Percentiles rank a stretch among this genome's conserved stretches.
Evolutionary conservation across 2,329 filamentous ascomycete genomes (phyloP).

Genomic region (Cladosporium oxysporum): DNA sequence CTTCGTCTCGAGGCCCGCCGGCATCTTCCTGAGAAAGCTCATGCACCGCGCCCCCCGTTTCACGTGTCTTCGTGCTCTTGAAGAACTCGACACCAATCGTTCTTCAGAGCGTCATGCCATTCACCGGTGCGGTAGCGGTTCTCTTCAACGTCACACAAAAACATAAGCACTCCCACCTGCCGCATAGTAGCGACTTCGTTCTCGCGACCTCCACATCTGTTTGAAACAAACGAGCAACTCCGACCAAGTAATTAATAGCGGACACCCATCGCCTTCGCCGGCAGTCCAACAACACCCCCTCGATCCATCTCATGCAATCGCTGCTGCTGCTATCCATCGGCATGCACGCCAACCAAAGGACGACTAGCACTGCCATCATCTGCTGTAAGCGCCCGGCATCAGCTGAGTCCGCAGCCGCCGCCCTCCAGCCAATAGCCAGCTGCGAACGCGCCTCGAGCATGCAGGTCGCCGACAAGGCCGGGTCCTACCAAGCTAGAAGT

Average conservation of each 20-base stretch:
- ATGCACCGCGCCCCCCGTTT: not conserved
- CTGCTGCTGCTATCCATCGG: not conserved
- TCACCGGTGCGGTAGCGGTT: not conserved
- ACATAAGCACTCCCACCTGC: not conserved
- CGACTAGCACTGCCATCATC: not conserved
- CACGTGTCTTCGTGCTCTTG: not conserved
- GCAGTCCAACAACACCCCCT: not conserved
- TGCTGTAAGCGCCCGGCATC: constrained; percentile 15
- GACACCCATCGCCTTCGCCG: not conserved
- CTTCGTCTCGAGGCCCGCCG: not conserved
- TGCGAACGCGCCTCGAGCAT: not conserved
- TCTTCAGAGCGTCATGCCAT: not conserved
- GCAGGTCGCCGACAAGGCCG: constrained; percentile 8
- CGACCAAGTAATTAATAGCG: not conserved
- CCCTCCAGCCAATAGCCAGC: constrained; percentile 8
- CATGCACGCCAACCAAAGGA: not conserved
- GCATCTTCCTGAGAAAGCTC: not conserved
- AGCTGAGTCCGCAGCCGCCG: constrained; percentile 18
- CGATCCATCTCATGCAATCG: not conserved
- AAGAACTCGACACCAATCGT: not conserved
- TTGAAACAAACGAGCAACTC: not conserved
- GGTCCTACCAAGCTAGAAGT: not conserved
- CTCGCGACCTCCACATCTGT: not conserved
- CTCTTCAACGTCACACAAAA: not conserved
- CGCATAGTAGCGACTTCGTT: not conserved